Conservation (phyloP, 2,329 filamentous ascomycete species). For the Fusarium sp. region DNA sequence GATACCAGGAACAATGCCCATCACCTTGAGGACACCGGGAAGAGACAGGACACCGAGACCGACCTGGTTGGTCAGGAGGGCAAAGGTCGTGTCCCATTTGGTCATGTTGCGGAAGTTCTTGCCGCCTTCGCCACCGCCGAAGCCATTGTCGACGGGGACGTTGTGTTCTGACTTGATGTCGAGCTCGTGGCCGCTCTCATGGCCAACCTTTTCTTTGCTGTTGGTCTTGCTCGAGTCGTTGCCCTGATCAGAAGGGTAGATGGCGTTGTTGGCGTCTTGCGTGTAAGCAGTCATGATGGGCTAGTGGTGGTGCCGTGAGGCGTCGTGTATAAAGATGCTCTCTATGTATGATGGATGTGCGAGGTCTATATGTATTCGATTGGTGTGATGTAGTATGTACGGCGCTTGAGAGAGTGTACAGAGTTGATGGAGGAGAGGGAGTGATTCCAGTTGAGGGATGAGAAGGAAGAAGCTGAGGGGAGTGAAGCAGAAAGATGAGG, state of each 20-base stretch:
- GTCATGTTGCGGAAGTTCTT: conserved; percentile 50
- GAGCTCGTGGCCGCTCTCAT: conserved; percentile 17
- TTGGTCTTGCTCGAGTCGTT: conserved; percentile 42
- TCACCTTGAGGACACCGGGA: conserved; percentile 75
- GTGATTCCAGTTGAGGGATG: neutral
- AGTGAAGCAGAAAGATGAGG: neutral
- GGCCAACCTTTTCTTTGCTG: conserved; percentile 43
- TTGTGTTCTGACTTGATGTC: conserved; percentile 36
- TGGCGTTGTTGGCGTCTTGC: conserved; percentile 35
- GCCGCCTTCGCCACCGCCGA: conserved; percentile 44
- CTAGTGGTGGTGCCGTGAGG: conserved; percentile 1
- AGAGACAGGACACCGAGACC: conserved; percentile 71
- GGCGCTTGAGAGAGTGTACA: neutral
- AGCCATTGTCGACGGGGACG: conserved; percentile 42
- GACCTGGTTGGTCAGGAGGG: conserved; percentile 51
- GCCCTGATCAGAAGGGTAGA: conserved; percentile 43
- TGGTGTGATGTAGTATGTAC: neutral
- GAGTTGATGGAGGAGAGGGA: conserved; percentile 3
- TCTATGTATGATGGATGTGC: neutral
- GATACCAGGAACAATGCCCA: conserved; percentile 75
- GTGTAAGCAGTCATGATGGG: conserved; percentile 35
- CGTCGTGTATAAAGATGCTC: neutral
- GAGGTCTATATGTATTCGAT: conserved; percentile 3
- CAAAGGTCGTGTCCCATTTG: conserved; percentile 49
- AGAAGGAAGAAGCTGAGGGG: conserved; percentile 7